Evolutionary conservation across 2,329 filamentous ascomycete species (phyloP), one percentile per base, ranked within the genome.

Genomic region (Coniella vitis): DNA sequence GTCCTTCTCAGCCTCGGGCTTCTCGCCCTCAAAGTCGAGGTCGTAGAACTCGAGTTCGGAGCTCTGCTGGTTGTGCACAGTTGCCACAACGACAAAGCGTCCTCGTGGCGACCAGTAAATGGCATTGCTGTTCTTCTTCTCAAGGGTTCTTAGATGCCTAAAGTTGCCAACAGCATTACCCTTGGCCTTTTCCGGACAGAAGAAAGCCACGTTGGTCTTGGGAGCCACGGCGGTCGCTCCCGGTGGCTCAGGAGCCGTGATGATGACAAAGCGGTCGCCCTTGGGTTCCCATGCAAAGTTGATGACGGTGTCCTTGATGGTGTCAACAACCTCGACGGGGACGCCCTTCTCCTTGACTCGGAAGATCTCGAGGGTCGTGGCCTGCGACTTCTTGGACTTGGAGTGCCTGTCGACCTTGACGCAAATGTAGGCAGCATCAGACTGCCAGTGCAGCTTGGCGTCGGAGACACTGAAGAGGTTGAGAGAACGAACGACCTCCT

Each of bases 201-300:
- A 98, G 79, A 98, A 98, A 31, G 88, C 81, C 17, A 97, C 91
- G 0, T 90, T 79, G 1, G 93, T 97, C 78, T 98, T 98, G 55
- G 93, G 90, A 4, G 87, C 80, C 7, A 95, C 90, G 12, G 87
- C 90, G 10, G 87, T 84, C 38, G 84, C 81, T 35, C 83, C 81
- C 36, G 83, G 75, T 3, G 87, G 82, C 71, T 98, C 93, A 10
- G 89, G 86, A 16, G 88, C 93, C 32, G 90, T 96, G 71, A 98
- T 98, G 63, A 96, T 84, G 57, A 96, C 90, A 66, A 98, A 98
- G 35, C 93, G 85, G 67, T 95, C 90, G 54, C 93, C 93, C 74
- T 96, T 96, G 55, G 93, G 93, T 65, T 98, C 93, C 93, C 93
- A 98, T 9, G 93, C 90, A 65, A 98, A 98, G 76, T 98, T 98